Evolutionary conservation across 2,329 filamentous ascomycete genomes (phyloP), one percentile per base, ranked within the genome.

Genomic region (Tolypocladium endophyticum): DNA sequence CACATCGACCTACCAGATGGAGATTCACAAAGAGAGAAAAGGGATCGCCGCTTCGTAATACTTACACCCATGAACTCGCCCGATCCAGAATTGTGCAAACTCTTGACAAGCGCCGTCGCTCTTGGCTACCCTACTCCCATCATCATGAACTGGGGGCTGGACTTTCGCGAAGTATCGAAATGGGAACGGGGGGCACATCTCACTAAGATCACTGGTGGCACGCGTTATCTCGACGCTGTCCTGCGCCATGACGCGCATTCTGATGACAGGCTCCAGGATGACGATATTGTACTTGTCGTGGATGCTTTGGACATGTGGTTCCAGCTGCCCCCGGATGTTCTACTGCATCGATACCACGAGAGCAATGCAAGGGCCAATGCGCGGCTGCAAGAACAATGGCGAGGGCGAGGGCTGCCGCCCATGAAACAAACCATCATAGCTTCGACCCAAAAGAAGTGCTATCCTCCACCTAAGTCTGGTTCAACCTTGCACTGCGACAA

Each of bases 71-170:
- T n/a, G 20, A n/a, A 45, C 41, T 45, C 41, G 41, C 41, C 41
- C 20, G 7, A 16, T n/a, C 41, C n/a, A n/a, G n/a, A 45, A 20
- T n/a, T 45, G 2, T 45, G 41, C 41, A 45, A 23, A 57, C 69
- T 70, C 33, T 64, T 73, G 59, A 73, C 74, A 70, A 75, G 72
- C 1, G 70, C 71, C 12, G 67, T 74, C 20, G 72, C 70, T 2
- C 65, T 73, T 8, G 73, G 74, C 1, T 76, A 74, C n/a, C 73
- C 73, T 0, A 64, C 70, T 38, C 73, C 73, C 0, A 70, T 67
- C 1, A 63, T 75, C 4, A 62, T 76, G 0, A 74, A 75, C 67
- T 76, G 74, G 74, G 59, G 68, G 54, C 75, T 72, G 58, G 73
- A 45, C n/a, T n/a, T 8, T n/a, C 41, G 20, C 20, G 41, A 45